Base-by-base conservation (phyloP, 2,329 filamentous ascomycete species). In the Anisogramma anomala region DNA sequence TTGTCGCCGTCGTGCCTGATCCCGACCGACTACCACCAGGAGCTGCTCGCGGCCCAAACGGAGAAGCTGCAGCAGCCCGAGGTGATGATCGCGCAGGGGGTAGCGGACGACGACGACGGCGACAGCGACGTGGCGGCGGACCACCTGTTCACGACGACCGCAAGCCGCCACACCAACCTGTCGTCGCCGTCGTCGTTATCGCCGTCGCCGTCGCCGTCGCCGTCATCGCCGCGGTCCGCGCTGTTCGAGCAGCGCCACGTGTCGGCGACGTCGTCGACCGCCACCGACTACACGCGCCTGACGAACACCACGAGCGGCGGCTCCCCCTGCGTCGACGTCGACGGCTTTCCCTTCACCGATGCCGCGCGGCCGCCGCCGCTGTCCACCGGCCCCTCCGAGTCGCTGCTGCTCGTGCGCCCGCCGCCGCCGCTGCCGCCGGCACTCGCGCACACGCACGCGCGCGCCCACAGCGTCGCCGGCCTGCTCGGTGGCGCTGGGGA, bases 1-100 rank as follows among this genome's bases (percentile, higher is more conserved):
- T 57, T 79, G 25, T 79, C 76, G 6, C 76, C 77, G 0, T 72
- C 72, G 3, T 62, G 80, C n/a, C 63, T 80, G 36, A 76, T 80
- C 39, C 75, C 77, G 10, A 58, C 63, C 34, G 76, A 81, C 38
- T 77, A 70, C 49, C 67, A 72, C 39, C 65, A 70, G 46, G 66
- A 76, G 49, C 70, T 77, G 63, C 54, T 69, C 30, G 52, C 58
- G 10, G 59, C 60, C 28, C 65, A 66, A 40, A 50, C 51, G 9
- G 52, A 56, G 22, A 47, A 53, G n/a, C 48, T 50, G 35, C 56
- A 60, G 15, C 51, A 56, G 10, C 52, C 55, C 17, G 56, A 61
- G 19, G 57, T 59, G 34, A 53, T 58, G 11, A 55, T 57, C 9
- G 53, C 58, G 33, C 52, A 55, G 14, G 38, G 36, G 15, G 38